A percentile compares a stretch with the other conserved stretches of the same genome.
Conservation (phyloP, 768 basidiomycete genomes). For the Suillus paluster region DNA sequence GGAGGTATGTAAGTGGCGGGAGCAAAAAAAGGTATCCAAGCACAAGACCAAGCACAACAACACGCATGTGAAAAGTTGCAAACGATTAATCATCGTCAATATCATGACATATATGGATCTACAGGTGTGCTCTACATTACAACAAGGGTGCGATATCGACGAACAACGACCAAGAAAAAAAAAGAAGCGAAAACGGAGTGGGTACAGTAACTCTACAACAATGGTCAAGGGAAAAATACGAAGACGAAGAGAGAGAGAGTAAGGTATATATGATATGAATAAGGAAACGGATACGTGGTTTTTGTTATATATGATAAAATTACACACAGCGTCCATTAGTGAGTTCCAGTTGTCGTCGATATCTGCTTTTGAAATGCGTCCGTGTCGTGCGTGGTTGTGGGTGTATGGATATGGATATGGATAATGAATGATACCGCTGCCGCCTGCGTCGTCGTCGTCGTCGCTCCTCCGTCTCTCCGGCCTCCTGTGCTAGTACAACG, state of each 20-base stretch:
- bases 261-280: slow-evolving; percentile 6
- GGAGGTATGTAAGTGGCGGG: background rate
- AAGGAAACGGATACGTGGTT: background rate
- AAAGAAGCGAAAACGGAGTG: background rate
- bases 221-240: background rate
- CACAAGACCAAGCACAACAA: no score
- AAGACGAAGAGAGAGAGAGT: background rate
- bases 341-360: slow-evolving; percentile 19
- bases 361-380: slow-evolving; percentile 15
- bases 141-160: slow-evolving; percentile 4
- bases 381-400: slow-evolving; percentile 22
- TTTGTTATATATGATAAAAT: slow-evolving; percentile 5
- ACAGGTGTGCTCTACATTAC: background rate
- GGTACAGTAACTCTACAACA: slow-evolving; percentile 10
- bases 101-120: slow-evolving; percentile 4
- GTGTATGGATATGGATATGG: slow-evolving; percentile 18
- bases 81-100: background rate
- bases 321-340: slow-evolving; percentile 11
- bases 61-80: no score
- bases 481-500: background rate
- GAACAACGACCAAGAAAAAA: slow-evolving; percentile 9
- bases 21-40: background rate
- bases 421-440: slow-evolving; percentile 29
- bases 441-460: no score
- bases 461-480: background rate